Evolutionary conservation across 305 asterid genomes (phyloP).

Genomic region (Stenogyne calaminthoides): DNA sequence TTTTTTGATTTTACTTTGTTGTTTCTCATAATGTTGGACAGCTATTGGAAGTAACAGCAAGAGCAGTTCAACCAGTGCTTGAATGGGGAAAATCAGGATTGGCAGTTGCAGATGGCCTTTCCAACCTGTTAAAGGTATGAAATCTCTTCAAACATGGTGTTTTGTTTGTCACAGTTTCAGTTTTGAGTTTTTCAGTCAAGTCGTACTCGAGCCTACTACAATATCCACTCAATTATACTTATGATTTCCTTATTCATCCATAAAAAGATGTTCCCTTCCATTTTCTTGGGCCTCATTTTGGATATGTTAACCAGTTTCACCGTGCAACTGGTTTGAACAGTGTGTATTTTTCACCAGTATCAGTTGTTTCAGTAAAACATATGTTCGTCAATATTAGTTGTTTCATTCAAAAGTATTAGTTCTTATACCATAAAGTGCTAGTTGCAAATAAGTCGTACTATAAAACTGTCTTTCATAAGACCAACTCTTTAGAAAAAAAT

Average conservation of each 20-base stretch:
- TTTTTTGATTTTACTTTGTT: constrained; percentile 8
- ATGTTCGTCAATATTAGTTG: neutral
- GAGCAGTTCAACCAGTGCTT: constrained; percentile 86
- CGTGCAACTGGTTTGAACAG: no score
- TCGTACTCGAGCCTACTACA: neutral
- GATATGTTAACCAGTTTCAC: no score
- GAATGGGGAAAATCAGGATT: constrained; percentile 91
- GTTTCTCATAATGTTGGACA: constrained; percentile 34
- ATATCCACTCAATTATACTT: neutral
- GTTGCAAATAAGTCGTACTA: no score
- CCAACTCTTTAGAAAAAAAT: neutral
- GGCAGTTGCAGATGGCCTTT: constrained; percentile 84
- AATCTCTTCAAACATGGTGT: neutral
- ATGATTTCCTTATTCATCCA: neutral
- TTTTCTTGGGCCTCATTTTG: no score
- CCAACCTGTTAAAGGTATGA: constrained; percentile 75
- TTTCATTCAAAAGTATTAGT: neutral
- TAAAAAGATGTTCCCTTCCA: neutral
- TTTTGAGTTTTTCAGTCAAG: neutral
- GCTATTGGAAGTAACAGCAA: constrained; percentile 89
- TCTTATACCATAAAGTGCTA: neutral
- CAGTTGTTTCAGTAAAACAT: no score
- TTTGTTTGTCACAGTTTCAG: neutral
- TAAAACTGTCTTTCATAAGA: neutral
- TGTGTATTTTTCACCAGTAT: no score